These are phyloP conservation scores for Trypanosoma cruzi DNA, from an alignment of 208 protist genomes.

Conservation along the genomic window DNA sequence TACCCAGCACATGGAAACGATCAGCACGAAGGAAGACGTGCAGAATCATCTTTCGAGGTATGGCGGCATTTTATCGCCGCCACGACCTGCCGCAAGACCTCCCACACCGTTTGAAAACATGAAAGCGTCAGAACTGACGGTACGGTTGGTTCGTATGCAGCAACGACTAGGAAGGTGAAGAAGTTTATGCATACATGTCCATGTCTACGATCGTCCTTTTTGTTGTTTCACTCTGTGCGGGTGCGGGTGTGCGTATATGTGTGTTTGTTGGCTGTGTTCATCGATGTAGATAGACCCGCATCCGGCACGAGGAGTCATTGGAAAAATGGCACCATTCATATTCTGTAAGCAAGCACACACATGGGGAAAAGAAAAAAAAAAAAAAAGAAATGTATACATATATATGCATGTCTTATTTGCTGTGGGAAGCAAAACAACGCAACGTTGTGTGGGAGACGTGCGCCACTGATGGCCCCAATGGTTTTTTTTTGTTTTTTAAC, in stretches of 20 bases:
- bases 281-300: not conserved
- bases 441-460: not conserved
- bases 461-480: not conserved
- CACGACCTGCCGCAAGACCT: slow-evolving; percentile 2
- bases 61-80: slow-evolving; percentile 43
- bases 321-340: not conserved
- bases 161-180: slow-evolving; percentile 1
- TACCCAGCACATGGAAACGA: slow-evolving; percentile 52
- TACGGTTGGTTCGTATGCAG: slow-evolving; percentile 58
- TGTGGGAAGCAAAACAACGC: not conserved
- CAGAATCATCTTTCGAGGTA: slow-evolving; percentile 45
- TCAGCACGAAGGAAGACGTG: slow-evolving; percentile 58
- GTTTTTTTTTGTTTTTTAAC: not conserved
- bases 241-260: too few relatives aligned
- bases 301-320: not conserved
- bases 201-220: too few relatives aligned
- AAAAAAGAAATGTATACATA: not conserved
- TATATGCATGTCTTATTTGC: not conserved
- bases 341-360: not conserved
- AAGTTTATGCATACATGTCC: slow-evolving; percentile 2
- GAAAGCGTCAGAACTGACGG: slow-evolving; percentile 55
- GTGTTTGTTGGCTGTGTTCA: not conserved
- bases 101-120: slow-evolving; percentile 30
- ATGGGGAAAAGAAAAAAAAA: not conserved
- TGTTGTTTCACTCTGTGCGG: too few relatives aligned